Conservation (phyloP, 495 filamentous ascomycete species). For the Sphaerosporella brunnea region DNA sequence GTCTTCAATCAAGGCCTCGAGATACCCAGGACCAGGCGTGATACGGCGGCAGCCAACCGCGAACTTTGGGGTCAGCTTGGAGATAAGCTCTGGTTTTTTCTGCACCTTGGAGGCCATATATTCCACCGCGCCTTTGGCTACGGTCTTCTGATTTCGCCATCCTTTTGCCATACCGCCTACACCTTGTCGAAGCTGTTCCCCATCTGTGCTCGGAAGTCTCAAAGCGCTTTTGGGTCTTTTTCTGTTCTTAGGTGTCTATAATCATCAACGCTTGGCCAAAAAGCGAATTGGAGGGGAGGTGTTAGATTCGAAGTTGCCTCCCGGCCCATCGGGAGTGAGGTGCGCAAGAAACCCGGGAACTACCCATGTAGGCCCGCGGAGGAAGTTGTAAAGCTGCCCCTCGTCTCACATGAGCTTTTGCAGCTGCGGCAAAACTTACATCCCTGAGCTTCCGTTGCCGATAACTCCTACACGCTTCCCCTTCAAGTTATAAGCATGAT, state of each 20-base stretch:
- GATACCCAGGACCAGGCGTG: conserved; percentile 54
- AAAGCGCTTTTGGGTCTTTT: not conserved
- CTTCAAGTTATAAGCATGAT: conserved; percentile 35
- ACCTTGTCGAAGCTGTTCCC: not conserved
- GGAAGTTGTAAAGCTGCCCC: conserved; percentile 39
- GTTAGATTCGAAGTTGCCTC: not conserved
- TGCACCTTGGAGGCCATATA: not conserved
- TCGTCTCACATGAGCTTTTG: conserved; percentile 33
- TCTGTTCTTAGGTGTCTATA: not conserved
- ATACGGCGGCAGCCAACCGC: conserved; percentile 49
- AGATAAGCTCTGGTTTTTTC: conserved; percentile 20
- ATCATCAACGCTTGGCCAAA: not conserved
- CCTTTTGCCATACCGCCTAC: not conserved
- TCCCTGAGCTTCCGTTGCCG: conserved; percentile 40
- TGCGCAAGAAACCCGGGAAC: conserved; percentile 31
- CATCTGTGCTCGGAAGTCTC: not conserved
- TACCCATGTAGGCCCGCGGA: conserved; percentile 50
- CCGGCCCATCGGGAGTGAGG: not conserved
- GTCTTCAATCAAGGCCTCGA: conserved; percentile 46
- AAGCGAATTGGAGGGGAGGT: too few species aligned
- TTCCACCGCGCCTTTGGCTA: not conserved
- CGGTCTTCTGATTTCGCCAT: not conserved
- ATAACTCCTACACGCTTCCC: conserved; percentile 42
- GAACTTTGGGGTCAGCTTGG: conserved; percentile 45
- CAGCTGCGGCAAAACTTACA: conserved; percentile 45